Evolutionary conservation across 1,284 basidiomycete genomes (phyloP), one percentile per base, ranked within the genome.

Genomic region (Erythrobasidium hasegawianum): DNA sequence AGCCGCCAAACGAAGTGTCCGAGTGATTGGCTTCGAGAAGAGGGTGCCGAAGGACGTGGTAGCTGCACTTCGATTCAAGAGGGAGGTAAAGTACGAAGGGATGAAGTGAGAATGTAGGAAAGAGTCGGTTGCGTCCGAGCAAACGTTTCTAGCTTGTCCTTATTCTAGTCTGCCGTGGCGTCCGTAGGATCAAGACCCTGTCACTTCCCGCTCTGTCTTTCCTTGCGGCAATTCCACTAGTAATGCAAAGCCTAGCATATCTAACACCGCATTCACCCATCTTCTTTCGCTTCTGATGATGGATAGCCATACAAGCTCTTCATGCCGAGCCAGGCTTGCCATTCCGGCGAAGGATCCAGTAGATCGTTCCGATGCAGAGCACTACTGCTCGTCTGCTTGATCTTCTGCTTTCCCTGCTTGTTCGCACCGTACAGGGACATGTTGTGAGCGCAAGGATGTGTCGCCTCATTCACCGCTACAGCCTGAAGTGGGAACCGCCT

Each of bases 291-390:
- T 18, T 54, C 41, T 9, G n/a, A 38, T 4, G 61, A 38, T 18
- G 41, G 41, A 49, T 64, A 64, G 53, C 61, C 61, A 49, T 56
- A 64, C 7, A 20, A 26, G 38, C 39, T 64, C 27, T 50, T 41
- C 16, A 43, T 52, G 47, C 56, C 54, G 24, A 64, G 61, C 24
- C 27, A 29, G 10, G 54, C 20, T 2, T 54, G 54, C 54, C 53
- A 56, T 29, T 52, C 14, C 43, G 61, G 52, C 33, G 40, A 45
- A 33, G 61, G 61, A 39, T 54, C 38, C 26, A 55, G 39, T 26
- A 64, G 29, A 10, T 50, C 43, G 38, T 57, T 64, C 40, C 18
- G 10, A 27, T 64, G 61, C 33, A 5, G 33, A 4, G 33, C 11
- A 33, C 11, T 33, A 33, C 33, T 11, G 33, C n/a, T 47, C 43